Conservation (phyloP, 192 early-diverging fungal genomes). For the Obelidium mucronatum region DNA sequence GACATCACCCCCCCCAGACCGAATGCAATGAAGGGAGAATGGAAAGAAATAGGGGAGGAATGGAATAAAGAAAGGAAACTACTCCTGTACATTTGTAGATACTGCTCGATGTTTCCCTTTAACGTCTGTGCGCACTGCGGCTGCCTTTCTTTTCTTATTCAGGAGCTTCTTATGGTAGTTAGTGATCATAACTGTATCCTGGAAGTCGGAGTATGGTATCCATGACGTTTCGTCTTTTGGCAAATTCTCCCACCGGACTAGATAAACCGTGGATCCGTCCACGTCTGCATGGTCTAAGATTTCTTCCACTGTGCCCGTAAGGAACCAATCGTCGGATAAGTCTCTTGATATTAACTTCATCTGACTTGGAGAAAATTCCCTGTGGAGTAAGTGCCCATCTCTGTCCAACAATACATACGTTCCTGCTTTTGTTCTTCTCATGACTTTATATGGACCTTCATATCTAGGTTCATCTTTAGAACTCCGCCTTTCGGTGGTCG, state of each 20-base stretch:
- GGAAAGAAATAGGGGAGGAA: no score
- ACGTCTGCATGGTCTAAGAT: conserved; percentile 22
- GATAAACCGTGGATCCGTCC: neutral
- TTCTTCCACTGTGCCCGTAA: conserved; percentile 16
- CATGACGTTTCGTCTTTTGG: neutral
- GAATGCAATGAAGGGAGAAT: no score
- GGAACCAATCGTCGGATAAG: conserved; percentile 14
- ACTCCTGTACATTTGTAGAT: no score
- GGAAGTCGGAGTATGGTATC: neutral
- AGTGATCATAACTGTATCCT: no score
- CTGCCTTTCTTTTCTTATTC: no score
- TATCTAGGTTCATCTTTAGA: conserved; percentile 3
- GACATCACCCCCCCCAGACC: no score
- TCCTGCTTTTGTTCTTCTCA: conserved; percentile 1
- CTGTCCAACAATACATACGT: conserved; percentile 37
- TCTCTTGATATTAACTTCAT: conserved; percentile 35
- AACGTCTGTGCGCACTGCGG: no score
- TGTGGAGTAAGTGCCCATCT: conserved; percentile 27
- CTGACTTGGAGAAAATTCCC: conserved; percentile 22
- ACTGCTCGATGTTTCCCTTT: no score
- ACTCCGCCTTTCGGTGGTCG: conserved; percentile 10
- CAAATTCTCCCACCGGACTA: neutral
- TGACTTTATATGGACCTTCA: conserved; percentile 42
- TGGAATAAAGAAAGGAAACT: no score
- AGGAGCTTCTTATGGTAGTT: no score